Evolutionary conservation across 2,329 filamentous ascomycete genomes (phyloP).

Genomic region (Arthroderma sp.): DNA sequence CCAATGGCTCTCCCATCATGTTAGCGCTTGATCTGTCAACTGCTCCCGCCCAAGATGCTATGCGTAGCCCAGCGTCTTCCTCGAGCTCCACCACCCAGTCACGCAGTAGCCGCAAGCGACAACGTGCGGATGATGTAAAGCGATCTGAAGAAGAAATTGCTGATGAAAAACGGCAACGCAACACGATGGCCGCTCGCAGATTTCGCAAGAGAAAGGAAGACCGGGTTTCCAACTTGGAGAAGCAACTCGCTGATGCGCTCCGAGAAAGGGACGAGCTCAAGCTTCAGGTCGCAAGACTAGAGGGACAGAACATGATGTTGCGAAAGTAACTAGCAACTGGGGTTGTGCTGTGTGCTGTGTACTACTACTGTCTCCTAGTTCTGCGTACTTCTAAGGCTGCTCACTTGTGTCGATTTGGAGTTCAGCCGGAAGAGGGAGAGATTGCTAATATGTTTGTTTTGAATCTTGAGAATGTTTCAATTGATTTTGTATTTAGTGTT

Average conservation of each 20-base stretch:
- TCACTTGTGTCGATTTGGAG: neutral
- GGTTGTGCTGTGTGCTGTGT: neutral
- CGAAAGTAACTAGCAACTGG: conserved; percentile 32
- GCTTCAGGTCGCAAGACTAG: conserved; percentile 50
- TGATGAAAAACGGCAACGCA: conserved; percentile 48
- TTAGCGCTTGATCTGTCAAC: neutral
- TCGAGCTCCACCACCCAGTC: neutral
- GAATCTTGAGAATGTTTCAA: neutral
- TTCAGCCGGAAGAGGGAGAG: neutral
- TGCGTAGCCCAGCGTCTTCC: neutral
- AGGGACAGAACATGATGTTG: conserved; percentile 53
- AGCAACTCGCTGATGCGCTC: conserved; percentile 46
- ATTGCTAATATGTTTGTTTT: neutral
- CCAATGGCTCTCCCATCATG: neutral
- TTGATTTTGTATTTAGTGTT: neutral
- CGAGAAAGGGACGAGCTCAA: conserved; percentile 52
- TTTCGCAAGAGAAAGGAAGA: conserved; percentile 61
- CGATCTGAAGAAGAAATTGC: conserved; percentile 7
- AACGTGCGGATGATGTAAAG: neutral
- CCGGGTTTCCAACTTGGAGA: conserved; percentile 51
- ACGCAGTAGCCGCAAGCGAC: neutral
- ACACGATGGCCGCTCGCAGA: conserved; percentile 59
- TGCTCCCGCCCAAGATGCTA: too few species aligned
- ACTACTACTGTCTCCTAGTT: too few species aligned
- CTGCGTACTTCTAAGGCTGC: too few species aligned